These are phyloP conservation scores for Exophiala xenobiotica DNA, from an alignment of 2,329 filamentous ascomycete genomes.

Conservation along the genomic window DNA sequence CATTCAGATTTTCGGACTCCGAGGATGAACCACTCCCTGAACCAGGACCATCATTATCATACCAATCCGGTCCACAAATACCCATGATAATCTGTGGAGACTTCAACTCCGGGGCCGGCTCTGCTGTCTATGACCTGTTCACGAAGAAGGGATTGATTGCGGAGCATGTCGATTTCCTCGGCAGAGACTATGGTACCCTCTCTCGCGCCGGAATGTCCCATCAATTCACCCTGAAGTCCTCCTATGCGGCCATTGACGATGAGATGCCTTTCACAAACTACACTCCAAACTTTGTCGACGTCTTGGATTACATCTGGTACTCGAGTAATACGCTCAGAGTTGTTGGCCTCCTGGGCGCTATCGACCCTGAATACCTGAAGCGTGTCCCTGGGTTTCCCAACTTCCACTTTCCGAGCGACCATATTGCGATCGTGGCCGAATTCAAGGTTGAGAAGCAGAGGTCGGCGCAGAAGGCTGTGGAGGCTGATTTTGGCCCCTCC, in stretches of 20 bases:
- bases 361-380: slow-evolving; percentile 80
- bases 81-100: slow-evolving; percentile 90
- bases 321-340: slow-evolving; percentile 86
- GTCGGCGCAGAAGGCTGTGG: slow-evolving; percentile 66
- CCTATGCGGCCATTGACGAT: slow-evolving; percentile 74
- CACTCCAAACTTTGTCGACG: slow-evolving; percentile 85
- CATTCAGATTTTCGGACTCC: slow-evolving; percentile 52
- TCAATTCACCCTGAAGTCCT: slow-evolving; percentile 88
- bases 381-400: slow-evolving; percentile 89
- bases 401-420: slow-evolving; percentile 91
- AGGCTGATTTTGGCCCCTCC: slow-evolving; percentile 60
- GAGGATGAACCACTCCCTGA: slow-evolving; percentile 59
- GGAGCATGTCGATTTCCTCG: slow-evolving; percentile 75
- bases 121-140: slow-evolving; percentile 88
- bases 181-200: slow-evolving; percentile 87
- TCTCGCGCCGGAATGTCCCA: slow-evolving; percentile 90
- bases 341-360: slow-evolving; percentile 77
- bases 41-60: slow-evolving; percentile 80
- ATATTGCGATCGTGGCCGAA: slow-evolving; percentile 84
- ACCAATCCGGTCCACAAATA: slow-evolving; percentile 80
- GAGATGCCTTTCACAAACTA: slow-evolving; percentile 96
- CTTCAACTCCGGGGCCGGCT: slow-evolving; percentile 87
- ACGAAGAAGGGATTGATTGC: slow-evolving; percentile 74
- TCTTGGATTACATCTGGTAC: slow-evolving; percentile 98
- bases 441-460: slow-evolving; percentile 87